Evolutionary conservation across 441 rosid genomes (phyloP).

Genomic region (Euphorbia celastroides): DNA sequence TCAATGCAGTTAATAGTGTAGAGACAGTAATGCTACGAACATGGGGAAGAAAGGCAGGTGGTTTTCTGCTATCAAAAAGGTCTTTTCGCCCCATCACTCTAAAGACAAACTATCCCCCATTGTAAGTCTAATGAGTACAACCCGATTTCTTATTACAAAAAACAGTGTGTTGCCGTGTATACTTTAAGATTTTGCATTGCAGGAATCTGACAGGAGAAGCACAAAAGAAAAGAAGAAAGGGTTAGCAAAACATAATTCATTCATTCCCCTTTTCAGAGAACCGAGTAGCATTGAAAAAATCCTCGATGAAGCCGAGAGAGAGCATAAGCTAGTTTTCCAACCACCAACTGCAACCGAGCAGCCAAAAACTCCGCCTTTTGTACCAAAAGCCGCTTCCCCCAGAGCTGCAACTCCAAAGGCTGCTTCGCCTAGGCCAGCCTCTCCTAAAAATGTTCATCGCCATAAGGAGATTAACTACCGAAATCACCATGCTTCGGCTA

Average conservation of each 20-base stretch:
- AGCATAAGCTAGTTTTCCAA: conserved; percentile 60
- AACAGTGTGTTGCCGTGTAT: not conserved
- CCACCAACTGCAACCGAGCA: conserved; percentile 69
- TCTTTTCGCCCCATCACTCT: conserved; percentile 55
- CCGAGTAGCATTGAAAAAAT: conserved; percentile 96
- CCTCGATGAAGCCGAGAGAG: conserved; percentile 90
- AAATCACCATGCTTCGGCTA: conserved; percentile 76
- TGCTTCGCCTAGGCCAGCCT: conserved; percentile 38
- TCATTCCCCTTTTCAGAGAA: conserved; percentile 76
- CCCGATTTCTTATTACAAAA: not conserved
- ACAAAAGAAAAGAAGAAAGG: conserved; percentile 66
- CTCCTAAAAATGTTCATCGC: conserved; percentile 39
- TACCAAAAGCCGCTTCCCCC: conserved; percentile 47
- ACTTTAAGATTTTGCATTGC: conserved; percentile 23
- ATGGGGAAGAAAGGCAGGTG: conserved; percentile 96
- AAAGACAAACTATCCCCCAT: conserved; percentile 65
- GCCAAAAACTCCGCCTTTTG: conserved; percentile 45
- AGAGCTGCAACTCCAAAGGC: conserved; percentile 40
- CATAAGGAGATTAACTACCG: conserved; percentile 32
- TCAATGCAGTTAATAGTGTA: conserved; percentile 19
- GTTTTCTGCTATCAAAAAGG: conserved; percentile 88
- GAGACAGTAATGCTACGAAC: conserved; percentile 51
- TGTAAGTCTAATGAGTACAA: conserved; percentile 32
- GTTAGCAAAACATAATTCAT: conserved; percentile 57
- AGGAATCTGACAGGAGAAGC: conserved; percentile 66